Evolutionary conservation across 345 rosid species (phyloP).

Genomic region (Stellera chamaejasme): DNA sequence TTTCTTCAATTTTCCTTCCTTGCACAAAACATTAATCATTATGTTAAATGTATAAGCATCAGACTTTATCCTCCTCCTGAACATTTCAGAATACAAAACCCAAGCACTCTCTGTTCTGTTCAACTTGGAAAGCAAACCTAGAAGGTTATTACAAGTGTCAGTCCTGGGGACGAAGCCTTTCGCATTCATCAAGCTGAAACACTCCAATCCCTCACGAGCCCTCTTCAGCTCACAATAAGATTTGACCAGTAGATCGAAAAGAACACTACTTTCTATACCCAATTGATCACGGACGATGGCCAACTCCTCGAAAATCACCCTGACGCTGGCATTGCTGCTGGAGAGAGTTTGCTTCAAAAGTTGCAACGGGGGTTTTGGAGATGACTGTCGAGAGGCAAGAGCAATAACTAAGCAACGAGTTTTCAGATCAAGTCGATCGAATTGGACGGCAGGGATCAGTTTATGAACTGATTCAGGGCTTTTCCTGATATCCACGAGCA

Average conservation of each 20-base stretch:
- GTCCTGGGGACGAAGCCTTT: slow-evolving; percentile 56
- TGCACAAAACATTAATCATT: slow-evolving; percentile 84
- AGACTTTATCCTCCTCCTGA: slow-evolving; percentile 67
- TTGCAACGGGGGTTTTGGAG: slow-evolving; percentile 46
- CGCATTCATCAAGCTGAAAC: slow-evolving; percentile 58
- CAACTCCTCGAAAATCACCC: slow-evolving; percentile 46
- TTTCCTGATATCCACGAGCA: slow-evolving; percentile 39
- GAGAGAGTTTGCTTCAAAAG: slow-evolving; percentile 37
- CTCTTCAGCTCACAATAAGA: slow-evolving; percentile 58
- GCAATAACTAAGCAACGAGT: slow-evolving; percentile 59
- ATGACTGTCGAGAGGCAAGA: slow-evolving; percentile 41
- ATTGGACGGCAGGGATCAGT: slow-evolving; percentile 36
- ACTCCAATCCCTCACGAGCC: slow-evolving; percentile 53
- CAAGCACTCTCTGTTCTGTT: slow-evolving; percentile 51
- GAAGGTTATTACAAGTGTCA: slow-evolving; percentile 61
- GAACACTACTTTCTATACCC: slow-evolving; percentile 34
- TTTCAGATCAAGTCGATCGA: slow-evolving; percentile 31
- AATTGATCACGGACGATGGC: slow-evolving; percentile 30
- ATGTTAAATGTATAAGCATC: slow-evolving; percentile 66
- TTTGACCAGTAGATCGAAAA: slow-evolving; percentile 53
- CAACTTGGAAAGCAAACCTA: slow-evolving; percentile 57
- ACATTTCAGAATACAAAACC: slow-evolving; percentile 96
- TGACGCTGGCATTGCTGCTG: slow-evolving; percentile 15
- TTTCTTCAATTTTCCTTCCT: slow-evolving; percentile 76
- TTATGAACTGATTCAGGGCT: slow-evolving; percentile 50